phyloP scores from a whole-genome alignment of 129 eudicot genomes.

The Sambucus nigra region DNA sequence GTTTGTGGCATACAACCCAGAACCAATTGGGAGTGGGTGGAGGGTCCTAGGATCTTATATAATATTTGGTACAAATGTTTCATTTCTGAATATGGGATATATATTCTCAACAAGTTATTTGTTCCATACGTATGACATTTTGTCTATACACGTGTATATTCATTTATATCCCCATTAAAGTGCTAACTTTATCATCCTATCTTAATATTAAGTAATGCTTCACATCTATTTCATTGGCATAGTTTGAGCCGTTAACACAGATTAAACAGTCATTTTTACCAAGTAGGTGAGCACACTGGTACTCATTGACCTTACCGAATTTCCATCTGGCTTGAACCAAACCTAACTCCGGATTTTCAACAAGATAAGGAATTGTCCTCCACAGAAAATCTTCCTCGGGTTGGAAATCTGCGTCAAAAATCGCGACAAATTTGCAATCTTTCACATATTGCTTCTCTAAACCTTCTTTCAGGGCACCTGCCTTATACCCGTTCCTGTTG shows the following conservation, averaged over 20 bases:
- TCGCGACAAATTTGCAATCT: constrained; percentile 63
- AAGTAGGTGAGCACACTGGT: not conserved
- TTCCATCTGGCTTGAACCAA: constrained; percentile 93
- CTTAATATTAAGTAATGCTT: no score
- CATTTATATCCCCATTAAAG: no score
- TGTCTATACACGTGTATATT: no score
- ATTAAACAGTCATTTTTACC: not conserved
- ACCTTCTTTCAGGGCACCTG: constrained; percentile 82
- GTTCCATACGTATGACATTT: no score
- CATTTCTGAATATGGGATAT: no score
- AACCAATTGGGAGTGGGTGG: no score
- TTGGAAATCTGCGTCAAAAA: constrained; percentile 88
- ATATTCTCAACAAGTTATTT: no score
- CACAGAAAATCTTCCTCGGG: constrained; percentile 68
- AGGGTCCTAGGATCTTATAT: no score
- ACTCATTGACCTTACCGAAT: constrained; percentile 43
- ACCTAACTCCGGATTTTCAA: constrained; percentile 59
- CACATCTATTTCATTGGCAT: not conserved
- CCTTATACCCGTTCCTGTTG: constrained; percentile 83
- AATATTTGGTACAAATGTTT: no score
- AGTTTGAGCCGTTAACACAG: not conserved
- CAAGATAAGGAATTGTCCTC: constrained; percentile 67
- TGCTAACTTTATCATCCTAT: not conserved
- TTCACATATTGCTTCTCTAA: constrained; percentile 53
- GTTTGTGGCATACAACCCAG: no score